Base-by-base conservation (phyloP, 768 basidiomycete genomes). In the Mycena kentingensis region DNA sequence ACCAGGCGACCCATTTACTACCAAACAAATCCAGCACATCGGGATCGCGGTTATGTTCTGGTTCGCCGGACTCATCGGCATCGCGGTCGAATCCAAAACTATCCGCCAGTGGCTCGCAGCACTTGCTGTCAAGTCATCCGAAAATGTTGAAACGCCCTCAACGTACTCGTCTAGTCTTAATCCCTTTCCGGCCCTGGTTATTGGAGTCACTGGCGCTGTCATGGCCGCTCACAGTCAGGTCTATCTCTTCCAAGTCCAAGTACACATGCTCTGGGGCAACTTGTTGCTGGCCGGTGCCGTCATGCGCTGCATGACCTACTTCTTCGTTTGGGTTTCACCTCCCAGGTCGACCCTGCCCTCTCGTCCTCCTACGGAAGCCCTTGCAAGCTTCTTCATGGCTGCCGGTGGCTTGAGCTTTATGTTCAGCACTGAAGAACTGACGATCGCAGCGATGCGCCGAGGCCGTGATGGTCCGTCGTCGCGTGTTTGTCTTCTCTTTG, bases 11-110 rank as follows among this genome's bases (percentile, higher is more conserved):
- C 90, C 94, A 13, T 96, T 80, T 71, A 89, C 90, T 2, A 88
- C 93, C 22, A 96, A 93, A 68, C 83, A 97, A 65, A 82, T 97
- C 15, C 93, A 98, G 63, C 96, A 98, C 62, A 95, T 96, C 49
- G 82, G 87, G 49, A 97, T 98, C 58, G 95, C 95, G 62, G 90
- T 86, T 57, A 94, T 94, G 93, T 97, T 94, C 69, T 95, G 91
- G 84, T 95, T 93, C 62, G 93, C 90, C 21, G 95, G 96, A 11
- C 77, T 91, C 6, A 65, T 93, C 2, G 94, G 72, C n/a, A 90
- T 97, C 83, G 84, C 85, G 3, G 81, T 98, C 54, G 96, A 98
- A 71, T 90, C 89, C 8, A 85, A 78, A 60, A 73, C 70, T 13
- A 68, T 94, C 19, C 81, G 91, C 12, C 75, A 76, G 52, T 92